phyloP scores from a whole-genome alignment of 2,329 filamentous ascomycete species.

The Ascochyta clinopodiicola region DNA sequence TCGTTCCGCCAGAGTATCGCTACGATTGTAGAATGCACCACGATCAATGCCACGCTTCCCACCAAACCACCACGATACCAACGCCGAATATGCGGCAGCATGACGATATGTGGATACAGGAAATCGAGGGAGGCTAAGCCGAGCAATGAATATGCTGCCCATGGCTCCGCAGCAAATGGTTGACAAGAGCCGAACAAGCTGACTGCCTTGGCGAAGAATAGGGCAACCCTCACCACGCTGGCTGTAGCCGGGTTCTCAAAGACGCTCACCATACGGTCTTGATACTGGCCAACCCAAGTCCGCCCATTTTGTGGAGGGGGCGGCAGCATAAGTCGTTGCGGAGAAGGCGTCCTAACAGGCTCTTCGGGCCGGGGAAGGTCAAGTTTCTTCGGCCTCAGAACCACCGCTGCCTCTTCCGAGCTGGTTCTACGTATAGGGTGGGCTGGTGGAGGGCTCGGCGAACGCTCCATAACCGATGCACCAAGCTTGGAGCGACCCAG shows the following conservation, averaged over 20 bases:
- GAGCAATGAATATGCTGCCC: conserved; percentile 71
- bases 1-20: conserved; percentile 42
- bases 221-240: conserved; percentile 57
- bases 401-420: conserved; percentile 38
- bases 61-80: conserved; percentile 41
- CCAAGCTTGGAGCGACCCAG: conserved; percentile 45
- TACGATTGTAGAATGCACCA: conserved; percentile 57
- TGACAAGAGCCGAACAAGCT: conserved; percentile 72
- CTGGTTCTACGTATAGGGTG: conserved; percentile 24
- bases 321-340: conserved; percentile 43
- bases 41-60: conserved; percentile 52
- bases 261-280: conserved; percentile 14
- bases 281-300: background rate
- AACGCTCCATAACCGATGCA: conserved; percentile 40
- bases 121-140: conserved; percentile 72
- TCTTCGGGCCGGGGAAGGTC: conserved; percentile 33
- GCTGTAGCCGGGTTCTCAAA: conserved; percentile 41
- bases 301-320: conserved; percentile 34
- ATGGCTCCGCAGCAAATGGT: conserved; percentile 71
- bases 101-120: conserved; percentile 29
- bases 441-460: conserved; percentile 42
- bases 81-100: conserved; percentile 17
- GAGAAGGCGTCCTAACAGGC: conserved; percentile 22
- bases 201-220: conserved; percentile 74
- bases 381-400: conserved; percentile 39